Base-by-base conservation (phyloP, 495 filamentous ascomycete species). In the Pseudevernia furfuracea region DNA sequence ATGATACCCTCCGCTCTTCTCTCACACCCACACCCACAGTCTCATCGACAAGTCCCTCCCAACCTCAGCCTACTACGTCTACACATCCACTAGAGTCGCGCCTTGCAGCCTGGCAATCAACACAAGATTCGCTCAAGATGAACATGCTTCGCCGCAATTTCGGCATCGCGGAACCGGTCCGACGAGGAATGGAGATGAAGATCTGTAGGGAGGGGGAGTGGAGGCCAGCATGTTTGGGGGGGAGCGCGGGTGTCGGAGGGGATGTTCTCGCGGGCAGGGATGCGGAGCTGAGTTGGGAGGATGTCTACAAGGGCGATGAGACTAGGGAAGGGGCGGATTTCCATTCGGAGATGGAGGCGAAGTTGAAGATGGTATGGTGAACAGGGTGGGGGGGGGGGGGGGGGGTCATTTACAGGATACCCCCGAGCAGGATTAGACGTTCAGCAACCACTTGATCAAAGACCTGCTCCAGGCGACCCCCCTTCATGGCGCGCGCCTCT, bases 111-210 rank as follows among this genome's bases (percentile, higher is more conserved):
- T 98, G 93, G 93, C 84, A 83, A 72, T 79, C 85, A 43, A 96
- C 92, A 61, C 93, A 96, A 75, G 88, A 96, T 70, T 72, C 76
- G 7, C 73, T 96, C 74, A 92, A 93, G 79, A 95, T 95, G 91
- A 85, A 92, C 77, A 76, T 81, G 39, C 82, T 96, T 73, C 84
- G 91, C 55, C 89, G 91, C 62, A 84, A 87, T 39, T 97, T 88
- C 74, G 93, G 93, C 53, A 90, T 96, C 63, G 90, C 87, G n/a
- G 93, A 96, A 83, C 92, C 93, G 14, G 84, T 97, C 67, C 84
- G 90, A 21, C 85, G 93, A n/a, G 89, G 87, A 43, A 98, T 98
- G 93, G 93, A 98, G 80, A 78, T 96, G 71, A 89, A 89, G 82
- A 91, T 96, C 71, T 82, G 84, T 1, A 81, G 84, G 59, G 82